Percentiles rank a stretch among this genome's conserved stretches.
phyloP scores from a whole-genome alignment of 2,329 filamentous ascomycete species.

The Fusarium gaditjirri region DNA sequence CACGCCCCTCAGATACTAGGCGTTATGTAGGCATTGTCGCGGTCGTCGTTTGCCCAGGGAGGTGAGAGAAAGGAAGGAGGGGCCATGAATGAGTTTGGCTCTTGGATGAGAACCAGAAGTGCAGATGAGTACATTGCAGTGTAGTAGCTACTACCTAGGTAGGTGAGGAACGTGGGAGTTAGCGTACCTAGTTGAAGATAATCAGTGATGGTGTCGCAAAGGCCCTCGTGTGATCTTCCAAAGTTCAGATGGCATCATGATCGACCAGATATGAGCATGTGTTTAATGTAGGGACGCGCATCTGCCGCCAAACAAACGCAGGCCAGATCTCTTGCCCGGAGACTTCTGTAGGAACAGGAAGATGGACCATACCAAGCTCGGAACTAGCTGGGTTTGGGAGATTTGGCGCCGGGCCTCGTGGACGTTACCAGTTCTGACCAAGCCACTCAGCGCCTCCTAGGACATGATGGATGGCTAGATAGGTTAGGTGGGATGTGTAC shows the following conservation, averaged over 20 bases:
- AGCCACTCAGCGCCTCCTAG: slow-evolving; percentile 36
- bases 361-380: slow-evolving; percentile 26
- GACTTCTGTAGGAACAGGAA: slow-evolving; percentile 38
- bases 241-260: slow-evolving; percentile 35
- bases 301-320: slow-evolving; percentile 40
- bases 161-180: not conserved
- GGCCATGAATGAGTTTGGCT: slow-evolving; percentile 16
- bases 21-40: slow-evolving; percentile 8
- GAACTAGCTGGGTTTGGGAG: slow-evolving; percentile 34
- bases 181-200: slow-evolving; percentile 8
- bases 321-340: slow-evolving; percentile 30
- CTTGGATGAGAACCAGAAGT: slow-evolving; percentile 8
- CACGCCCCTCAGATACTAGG: slow-evolving; percentile 33
- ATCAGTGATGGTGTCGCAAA: slow-evolving; percentile 20
- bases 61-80: slow-evolving; percentile 11
- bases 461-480: slow-evolving; percentile 21
- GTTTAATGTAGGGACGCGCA: slow-evolving; percentile 40
- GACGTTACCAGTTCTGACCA: slow-evolving; percentile 36
- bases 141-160: not conserved
- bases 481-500: slow-evolving; percentile 31
- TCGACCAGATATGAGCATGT: slow-evolving; percentile 26
- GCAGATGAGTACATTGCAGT: not conserved
- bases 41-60: slow-evolving; percentile 19
- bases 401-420: slow-evolving; percentile 42
- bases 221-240: slow-evolving; percentile 26